Conservation (phyloP, 805 yeast species). For the Metschnikowia dekortorum region DNA sequence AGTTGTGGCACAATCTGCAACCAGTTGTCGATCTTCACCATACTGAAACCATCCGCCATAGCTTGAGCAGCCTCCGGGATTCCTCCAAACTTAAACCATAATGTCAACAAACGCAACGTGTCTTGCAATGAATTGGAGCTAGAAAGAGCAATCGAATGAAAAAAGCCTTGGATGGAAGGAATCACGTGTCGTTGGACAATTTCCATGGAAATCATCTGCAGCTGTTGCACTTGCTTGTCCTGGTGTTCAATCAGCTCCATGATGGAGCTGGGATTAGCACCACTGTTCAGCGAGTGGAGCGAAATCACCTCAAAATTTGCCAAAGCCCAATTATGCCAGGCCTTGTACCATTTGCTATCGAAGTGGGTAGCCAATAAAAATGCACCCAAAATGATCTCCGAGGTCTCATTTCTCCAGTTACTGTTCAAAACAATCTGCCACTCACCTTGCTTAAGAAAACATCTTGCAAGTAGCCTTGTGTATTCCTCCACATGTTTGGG, state of each 20-base stretch:
- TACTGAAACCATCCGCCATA: constrained; percentile 81
- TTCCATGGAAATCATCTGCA: constrained; percentile 36
- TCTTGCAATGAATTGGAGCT: constrained; percentile 87
- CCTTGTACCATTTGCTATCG: constrained; percentile 91
- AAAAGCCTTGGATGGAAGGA: constrained; percentile 94
- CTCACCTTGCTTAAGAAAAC: constrained; percentile 96
- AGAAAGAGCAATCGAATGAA: constrained; percentile 88
- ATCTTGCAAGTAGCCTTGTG: constrained; percentile 82
- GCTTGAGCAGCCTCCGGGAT: constrained; percentile 86
- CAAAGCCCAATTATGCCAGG: constrained; percentile 99
- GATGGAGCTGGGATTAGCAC: constrained; percentile 12
- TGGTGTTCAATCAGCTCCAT: constrained; percentile 26
- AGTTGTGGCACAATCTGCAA: constrained; percentile 92
- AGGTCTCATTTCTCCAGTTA: constrained; percentile 72
- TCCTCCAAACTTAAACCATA: constrained; percentile 97
- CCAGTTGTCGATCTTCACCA: constrained; percentile 92
- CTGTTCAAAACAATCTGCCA: constrained; percentile 86
- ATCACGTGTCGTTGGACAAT: constrained; percentile 82
- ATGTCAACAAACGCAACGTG: constrained; percentile 78
- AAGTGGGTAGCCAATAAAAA: constrained; percentile 92
- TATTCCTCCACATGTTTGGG: constrained; percentile 76
- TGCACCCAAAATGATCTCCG: constrained; percentile 85
- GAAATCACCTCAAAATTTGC: constrained; percentile 96
- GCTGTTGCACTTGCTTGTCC: constrained; percentile 13
- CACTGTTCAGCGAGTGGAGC: constrained; percentile 35